phyloP scores from a whole-genome alignment of 306 rosid genomes.

The Medicago ruthenica region DNA sequence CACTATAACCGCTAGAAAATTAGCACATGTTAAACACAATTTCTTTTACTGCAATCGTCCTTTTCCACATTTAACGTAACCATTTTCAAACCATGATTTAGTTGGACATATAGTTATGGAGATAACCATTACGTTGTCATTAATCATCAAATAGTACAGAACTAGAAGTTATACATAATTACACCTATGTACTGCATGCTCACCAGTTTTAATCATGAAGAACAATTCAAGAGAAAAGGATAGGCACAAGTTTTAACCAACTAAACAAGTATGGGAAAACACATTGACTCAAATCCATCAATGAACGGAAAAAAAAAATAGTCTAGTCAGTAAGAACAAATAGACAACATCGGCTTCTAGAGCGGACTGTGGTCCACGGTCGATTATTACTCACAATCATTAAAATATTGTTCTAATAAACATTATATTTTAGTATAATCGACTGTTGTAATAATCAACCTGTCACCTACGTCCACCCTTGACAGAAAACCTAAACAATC shows the following conservation, averaged over 20 bases:
- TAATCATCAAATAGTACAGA: not conserved
- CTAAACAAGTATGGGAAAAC: conserved; percentile 4
- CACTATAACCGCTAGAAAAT: not conserved
- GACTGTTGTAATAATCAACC: not conserved
- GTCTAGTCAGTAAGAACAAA: conserved; percentile 13
- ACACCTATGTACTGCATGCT: not conserved
- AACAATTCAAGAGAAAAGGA: not conserved
- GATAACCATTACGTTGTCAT: not conserved
- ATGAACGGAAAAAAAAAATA: not conserved
- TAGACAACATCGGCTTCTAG: not conserved
- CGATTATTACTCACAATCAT: not conserved
- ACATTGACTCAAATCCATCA: not conserved
- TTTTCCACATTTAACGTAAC: not conserved
- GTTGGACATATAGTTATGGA: conserved; percentile 7
- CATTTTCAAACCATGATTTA: conserved; percentile 11
- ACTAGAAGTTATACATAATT: not conserved
- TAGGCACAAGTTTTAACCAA: not conserved
- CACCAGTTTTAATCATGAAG: not conserved
- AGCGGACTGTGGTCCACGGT: not conserved
- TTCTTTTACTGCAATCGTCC: not conserved
- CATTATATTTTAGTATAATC: not conserved
- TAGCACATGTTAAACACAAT: not conserved
- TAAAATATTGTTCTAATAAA: not conserved
- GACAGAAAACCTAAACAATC: not conserved
- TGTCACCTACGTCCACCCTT: not conserved